Base-by-base conservation (phyloP, 352 stramenopile species). In the Globisporangium cylindrosporum region DNA sequence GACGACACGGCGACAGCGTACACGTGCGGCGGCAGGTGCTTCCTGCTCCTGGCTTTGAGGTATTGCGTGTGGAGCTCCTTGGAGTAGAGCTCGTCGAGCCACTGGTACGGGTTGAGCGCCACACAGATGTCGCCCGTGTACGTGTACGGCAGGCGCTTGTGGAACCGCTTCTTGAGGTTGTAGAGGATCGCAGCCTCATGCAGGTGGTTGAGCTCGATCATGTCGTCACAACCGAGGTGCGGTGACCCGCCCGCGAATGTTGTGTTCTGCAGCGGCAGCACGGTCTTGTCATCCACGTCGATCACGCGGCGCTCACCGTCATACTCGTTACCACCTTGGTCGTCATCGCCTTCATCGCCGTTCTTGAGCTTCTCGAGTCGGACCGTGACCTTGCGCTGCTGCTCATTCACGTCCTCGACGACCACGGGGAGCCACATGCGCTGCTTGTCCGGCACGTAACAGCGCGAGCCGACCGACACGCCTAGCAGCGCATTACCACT, bases 81-180 rank as follows among this genome's bases (percentile, higher is more conserved):
- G 7, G 71, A 74, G 71, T 97, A 97, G 46, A 96, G 74, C 51
- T 92, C 81, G 14, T 88, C 76, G 18, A 96, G 75, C 88, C 90
- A 96, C 59, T 93, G 89, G 71, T 98, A 99, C 57, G 96, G 97
- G 78, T 99, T 99, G 46, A 98, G 82, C 0, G 97, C 96, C n/a
- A 99, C 82, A 66, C 98, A 93, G 72, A 99, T 98, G 62, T 99
- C 93, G 15, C 95, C 95, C 2, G 97, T 98, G 68, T 96, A 97
- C 18, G 96, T 99, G 78, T 99, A 99, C 8, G 96, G 96, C 73
- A 89, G 79, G 20, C 81, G 77, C 18, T 74, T 70, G 55, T 82
- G 83, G 71, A 96, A 97, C 34, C 91, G 80, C 48, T 81, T 84
- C 65, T 85, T 86, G 62, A 97, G 70, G 77, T 97, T 97, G 66